A percentile compares a stretch with the other conserved stretches of the same genome.
phyloP scores from a whole-genome alignment of 208 protist genomes.

The Porcisia deanei region DNA sequence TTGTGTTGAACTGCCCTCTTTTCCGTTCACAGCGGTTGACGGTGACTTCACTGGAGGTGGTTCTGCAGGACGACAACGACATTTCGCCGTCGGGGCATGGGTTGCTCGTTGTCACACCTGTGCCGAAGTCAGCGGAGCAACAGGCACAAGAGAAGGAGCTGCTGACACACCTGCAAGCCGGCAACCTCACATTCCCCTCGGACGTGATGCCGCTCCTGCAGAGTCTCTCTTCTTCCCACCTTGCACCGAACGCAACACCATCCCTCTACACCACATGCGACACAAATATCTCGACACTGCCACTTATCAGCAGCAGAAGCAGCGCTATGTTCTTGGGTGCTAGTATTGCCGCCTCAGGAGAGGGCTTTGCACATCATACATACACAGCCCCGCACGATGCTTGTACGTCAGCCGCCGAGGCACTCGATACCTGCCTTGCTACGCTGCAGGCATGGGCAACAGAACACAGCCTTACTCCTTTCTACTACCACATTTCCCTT shows the following conservation, averaged over 20 bases:
- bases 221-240: not conserved
- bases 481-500: conserved; percentile 22
- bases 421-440: not conserved
- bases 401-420: not conserved
- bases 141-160: conserved; percentile 27
- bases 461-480: conserved; percentile 3
- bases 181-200: conserved; percentile 25
- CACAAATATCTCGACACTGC: not conserved
- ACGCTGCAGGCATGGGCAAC: conserved; percentile 11
- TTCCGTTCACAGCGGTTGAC: conserved; percentile 42
- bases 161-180: conserved; percentile 30
- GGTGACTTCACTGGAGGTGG: conserved; percentile 37
- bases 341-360: not conserved
- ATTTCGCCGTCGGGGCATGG: conserved; percentile 73
- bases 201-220: conserved; percentile 30
- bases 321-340: not conserved
- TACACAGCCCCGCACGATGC: not conserved
- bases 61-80: conserved; percentile 85
- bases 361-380: not conserved
- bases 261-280: not conserved
- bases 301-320: conserved; percentile 6
- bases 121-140: conserved; percentile 54
- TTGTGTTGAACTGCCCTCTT: conserved; percentile 98
- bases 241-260: not conserved
- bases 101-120: conserved; percentile 41